phyloP scores from a whole-genome alignment of 129 eudicot species.

The sunflower (Helianthus annuus) region HanXRQr2.0-SUNRISE NC_035445.2:3702605-3703104 shows the following conservation, averaged over 20 bases:
- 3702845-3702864: too few species aligned
- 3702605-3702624: background rate
- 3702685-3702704: background rate
- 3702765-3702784: background rate
- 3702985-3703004: background rate
- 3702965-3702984: background rate
- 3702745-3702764: background rate
- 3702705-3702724: background rate
- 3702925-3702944: background rate
- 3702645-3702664: background rate
- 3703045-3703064: slow-evolving; percentile 3
- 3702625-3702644: background rate
- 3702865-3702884: too few species aligned
- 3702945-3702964: slow-evolving; percentile 1
- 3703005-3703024: background rate
- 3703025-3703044: background rate
- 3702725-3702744: background rate
- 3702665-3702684: background rate
- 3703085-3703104: background rate
- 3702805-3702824: too few species aligned
- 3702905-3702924: background rate
- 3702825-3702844: too few species aligned
- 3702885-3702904: background rate
- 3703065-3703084: background rate
- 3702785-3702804: background rate